Percentiles rank a stretch among this genome's conserved stretches.
These are phyloP conservation scores for Articulospora tetracladia DNA, from an alignment of 495 filamentous ascomycete species.

Conservation along the genomic window DNA sequence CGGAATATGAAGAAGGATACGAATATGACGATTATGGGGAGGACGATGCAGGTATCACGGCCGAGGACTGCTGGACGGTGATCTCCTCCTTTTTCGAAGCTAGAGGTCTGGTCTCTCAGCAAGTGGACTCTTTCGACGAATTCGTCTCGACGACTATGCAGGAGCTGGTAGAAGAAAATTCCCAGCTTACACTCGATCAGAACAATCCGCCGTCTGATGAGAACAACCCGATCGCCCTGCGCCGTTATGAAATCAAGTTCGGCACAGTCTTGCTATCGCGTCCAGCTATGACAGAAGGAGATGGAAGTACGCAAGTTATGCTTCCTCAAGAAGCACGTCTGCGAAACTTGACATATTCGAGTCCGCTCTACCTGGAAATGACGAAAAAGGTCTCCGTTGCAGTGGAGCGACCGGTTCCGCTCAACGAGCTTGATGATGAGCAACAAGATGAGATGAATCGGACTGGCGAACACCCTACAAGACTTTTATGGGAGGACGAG, in stretches of 20 bases:
- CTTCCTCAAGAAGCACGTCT: constrained; percentile 90
- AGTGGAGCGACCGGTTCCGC: constrained; percentile 63
- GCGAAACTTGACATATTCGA: constrained; percentile 92
- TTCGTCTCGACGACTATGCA: constrained; percentile 91
- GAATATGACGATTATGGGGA: constrained; percentile 48
- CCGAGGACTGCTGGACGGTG: constrained; percentile 96
- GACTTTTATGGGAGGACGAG: constrained; percentile 57
- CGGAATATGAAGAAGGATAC: constrained; percentile 28
- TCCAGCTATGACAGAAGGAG: constrained; percentile 86
- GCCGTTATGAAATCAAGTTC: constrained; percentile 92
- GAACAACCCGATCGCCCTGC: constrained; percentile 73
- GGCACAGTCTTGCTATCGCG: constrained; percentile 77
- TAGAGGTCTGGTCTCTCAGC: constrained; percentile 95
- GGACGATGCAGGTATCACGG: constrained; percentile 71
- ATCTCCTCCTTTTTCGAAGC: constrained; percentile 93
- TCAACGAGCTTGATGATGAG: constrained; percentile 59
- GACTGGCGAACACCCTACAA: constrained; percentile 47
- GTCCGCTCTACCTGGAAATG: constrained; percentile 83
- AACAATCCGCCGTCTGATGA: constrained; percentile 67
- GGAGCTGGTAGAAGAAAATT: constrained; percentile 85
- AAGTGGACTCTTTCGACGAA: constrained; percentile 97
- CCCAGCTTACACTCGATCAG: constrained; percentile 82
- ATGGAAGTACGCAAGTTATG: constrained; percentile 77
- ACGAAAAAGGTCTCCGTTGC: constrained; percentile 75
- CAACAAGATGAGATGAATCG: constrained; percentile 43